Percentiles rank a stretch among this genome's conserved stretches.
These are phyloP conservation scores for Tephrocybe sp. DNA, from an alignment of 768 basidiomycete species.

Conservation along the genomic window DNA sequence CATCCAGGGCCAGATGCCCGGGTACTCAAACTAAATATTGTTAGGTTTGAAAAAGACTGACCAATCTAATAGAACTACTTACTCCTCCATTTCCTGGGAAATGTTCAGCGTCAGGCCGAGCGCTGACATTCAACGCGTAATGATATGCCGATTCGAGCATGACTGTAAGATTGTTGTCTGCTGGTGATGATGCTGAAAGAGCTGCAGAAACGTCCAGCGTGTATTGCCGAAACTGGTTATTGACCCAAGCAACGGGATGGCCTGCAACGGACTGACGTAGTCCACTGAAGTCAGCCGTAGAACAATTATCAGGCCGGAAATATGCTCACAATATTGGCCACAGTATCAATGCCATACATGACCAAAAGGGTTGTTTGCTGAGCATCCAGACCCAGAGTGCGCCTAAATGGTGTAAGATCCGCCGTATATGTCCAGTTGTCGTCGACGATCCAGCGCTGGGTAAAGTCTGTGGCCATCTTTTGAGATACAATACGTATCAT, in stretches of 20 bases:
- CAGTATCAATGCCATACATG: slow-evolving; percentile 58
- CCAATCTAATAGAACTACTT: slow-evolving; percentile 7
- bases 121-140: slow-evolving; percentile 55
- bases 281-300: background rate
- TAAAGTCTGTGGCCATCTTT: slow-evolving; percentile 38
- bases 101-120: slow-evolving; percentile 45
- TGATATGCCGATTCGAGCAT: slow-evolving; percentile 52
- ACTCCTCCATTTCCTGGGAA: slow-evolving; percentile 38
- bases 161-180: slow-evolving; percentile 46
- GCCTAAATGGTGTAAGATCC: slow-evolving; percentile 44
- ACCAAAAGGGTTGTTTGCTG: slow-evolving; percentile 41
- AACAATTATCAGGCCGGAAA: background rate
- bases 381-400: slow-evolving; percentile 18
- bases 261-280: slow-evolving; percentile 43
- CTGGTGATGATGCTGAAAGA: slow-evolving; percentile 29
- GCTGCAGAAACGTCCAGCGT: slow-evolving; percentile 48
- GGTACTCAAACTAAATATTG: slow-evolving; percentile 48
- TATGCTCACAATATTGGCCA: slow-evolving; percentile 53
- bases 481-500: background rate
- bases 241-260: slow-evolving; percentile 55
- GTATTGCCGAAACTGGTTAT: slow-evolving; percentile 58
- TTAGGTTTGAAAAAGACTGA: background rate
- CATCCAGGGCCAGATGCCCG: slow-evolving; percentile 45
- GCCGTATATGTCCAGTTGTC: slow-evolving; percentile 64
- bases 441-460: slow-evolving; percentile 52